Evolutionary conservation across 352 stramenopile genomes (phyloP).

Genomic region (Halophytophthora polymorphica): DNA sequence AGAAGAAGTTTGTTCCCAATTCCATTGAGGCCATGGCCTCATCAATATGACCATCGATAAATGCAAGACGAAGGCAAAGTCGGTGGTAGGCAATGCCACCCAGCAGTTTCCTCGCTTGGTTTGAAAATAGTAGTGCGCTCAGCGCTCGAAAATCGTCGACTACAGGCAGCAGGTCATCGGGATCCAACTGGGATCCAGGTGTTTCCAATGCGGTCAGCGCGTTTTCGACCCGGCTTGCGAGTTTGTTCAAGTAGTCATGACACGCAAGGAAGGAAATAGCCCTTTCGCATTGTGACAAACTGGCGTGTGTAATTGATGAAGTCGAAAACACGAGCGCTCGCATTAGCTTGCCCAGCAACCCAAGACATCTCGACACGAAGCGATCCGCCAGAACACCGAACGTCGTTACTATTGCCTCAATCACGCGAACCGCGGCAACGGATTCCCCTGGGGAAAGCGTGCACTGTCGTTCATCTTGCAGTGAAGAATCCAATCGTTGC

Average conservation of each 20-base stretch:
- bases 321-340: conserved; percentile 14
- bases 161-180: conserved; percentile 1
- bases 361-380: conserved; percentile 17
- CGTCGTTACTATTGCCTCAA: conserved; percentile 14
- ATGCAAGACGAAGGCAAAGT: conserved; percentile 15
- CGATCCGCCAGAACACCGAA: conserved; percentile 10
- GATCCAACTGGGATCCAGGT: not conserved
- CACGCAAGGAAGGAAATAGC: conserved; percentile 10
- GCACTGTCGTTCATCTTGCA: conserved; percentile 14
- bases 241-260: conserved; percentile 6
- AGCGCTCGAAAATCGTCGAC: conserved; percentile 21
- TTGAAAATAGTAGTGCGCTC: conserved; percentile 20
- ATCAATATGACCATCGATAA: conserved; percentile 7
- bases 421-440: conserved; percentile 12
- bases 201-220: conserved; percentile 1
- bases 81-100: conserved; percentile 8
- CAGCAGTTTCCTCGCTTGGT: conserved; percentile 13
- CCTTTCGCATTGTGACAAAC: conserved; percentile 9
- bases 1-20: conserved; percentile 6
- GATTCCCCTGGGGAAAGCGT: conserved; percentile 14
- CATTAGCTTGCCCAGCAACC: conserved; percentile 17
- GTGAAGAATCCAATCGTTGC: conserved; percentile 6
- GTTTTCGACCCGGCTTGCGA: conserved; percentile 10
- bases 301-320: conserved; percentile 6
- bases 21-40: conserved; percentile 1